A percentile compares a stretch with the other conserved stretches of the same genome.
These are phyloP conservation scores for Paraphaeosphaeria minitans DNA, from an alignment of 2,329 filamentous ascomycete species.

Conservation along the genomic window DNA sequence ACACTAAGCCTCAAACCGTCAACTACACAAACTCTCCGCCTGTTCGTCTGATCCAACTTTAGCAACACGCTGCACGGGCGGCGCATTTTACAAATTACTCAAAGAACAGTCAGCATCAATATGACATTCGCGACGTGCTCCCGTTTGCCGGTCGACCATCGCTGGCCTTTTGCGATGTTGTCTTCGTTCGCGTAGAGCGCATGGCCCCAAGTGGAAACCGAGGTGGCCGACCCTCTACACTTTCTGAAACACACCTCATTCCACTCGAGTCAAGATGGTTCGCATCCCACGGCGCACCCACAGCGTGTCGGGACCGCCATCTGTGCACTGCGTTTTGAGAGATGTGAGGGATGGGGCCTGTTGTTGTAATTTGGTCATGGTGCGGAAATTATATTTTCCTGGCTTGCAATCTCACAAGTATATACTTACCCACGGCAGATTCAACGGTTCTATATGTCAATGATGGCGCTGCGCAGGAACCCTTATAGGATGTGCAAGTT, in stretches of 20 bases:
- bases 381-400: conserved; percentile 25
- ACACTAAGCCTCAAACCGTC: conserved; percentile 36
- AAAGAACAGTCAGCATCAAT: conserved; percentile 3
- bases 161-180: conserved; percentile 15
- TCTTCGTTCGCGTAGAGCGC: conserved; percentile 16
- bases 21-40: conserved; percentile 21
- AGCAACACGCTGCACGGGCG: conserved; percentile 8
- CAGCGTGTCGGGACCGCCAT: conserved; percentile 28
- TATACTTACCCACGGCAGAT: conserved; percentile 22
- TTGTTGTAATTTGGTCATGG: conserved; percentile 32
- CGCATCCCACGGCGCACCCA: conserved; percentile 29
- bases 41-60: conserved; percentile 1
- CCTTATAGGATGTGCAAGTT: conserved; percentile 33
- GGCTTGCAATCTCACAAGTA: conserved; percentile 23
- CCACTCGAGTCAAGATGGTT: conserved; percentile 24
- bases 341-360: conserved; percentile 35
- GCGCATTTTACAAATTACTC: conserved; percentile 5
- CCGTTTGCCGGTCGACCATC: conserved; percentile 15
- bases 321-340: conserved; percentile 27
- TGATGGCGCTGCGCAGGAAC: conserved; percentile 36
- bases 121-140: conserved; percentile 3
- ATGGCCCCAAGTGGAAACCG: conserved; percentile 21
- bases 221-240: conserved; percentile 16
- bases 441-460: conserved; percentile 29
- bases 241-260: conserved; percentile 12